Percentiles rank a stretch among this genome's conserved stretches.
These are phyloP conservation scores for Exophiala aquamarina DNA, from an alignment of 2,329 filamentous ascomycete genomes.

Conservation along the genomic window DNA sequence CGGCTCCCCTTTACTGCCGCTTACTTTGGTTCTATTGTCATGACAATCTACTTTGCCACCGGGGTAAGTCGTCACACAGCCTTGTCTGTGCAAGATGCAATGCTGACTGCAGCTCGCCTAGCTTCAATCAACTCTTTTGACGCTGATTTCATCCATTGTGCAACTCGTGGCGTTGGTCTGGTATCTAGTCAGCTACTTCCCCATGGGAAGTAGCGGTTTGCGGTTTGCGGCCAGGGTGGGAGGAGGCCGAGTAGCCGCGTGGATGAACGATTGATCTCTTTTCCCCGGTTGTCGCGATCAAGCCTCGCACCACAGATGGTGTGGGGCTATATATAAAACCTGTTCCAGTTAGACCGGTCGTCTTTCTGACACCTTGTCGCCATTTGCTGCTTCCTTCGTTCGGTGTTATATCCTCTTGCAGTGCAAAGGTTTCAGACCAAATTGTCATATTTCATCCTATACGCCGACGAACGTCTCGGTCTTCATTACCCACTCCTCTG, in stretches of 20 bases:
- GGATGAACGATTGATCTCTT: conserved; percentile 70
- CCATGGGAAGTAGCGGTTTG: conserved; percentile 88
- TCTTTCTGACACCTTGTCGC: conserved; percentile 1
- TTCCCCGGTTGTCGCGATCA: not conserved
- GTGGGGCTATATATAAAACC: not conserved
- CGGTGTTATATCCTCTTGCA: not conserved
- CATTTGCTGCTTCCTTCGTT: not conserved
- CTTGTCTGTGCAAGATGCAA: conserved; percentile 88
- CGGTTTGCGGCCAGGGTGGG: conserved; percentile 85
- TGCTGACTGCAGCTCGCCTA: conserved; percentile 83
- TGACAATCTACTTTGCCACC: conserved; percentile 90
- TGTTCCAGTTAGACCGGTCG: not conserved
- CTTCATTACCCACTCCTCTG: conserved; percentile 62
- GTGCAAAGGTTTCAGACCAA: not conserved
- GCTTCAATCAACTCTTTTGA: conserved; percentile 82
- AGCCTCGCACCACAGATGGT: not conserved
- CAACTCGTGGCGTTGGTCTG: conserved; percentile 82
- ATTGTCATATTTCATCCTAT: conserved; percentile 51
- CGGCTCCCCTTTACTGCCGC: conserved; percentile 89
- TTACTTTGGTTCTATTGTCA: conserved; percentile 87
- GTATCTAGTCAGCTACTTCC: conserved; percentile 97
- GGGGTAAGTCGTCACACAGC: conserved; percentile 71
- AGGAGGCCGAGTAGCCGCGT: conserved; percentile 77
- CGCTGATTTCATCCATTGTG: conserved; percentile 76
- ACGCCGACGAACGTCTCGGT: conserved; percentile 64